Base-by-base conservation (phyloP, 2,329 filamentous ascomycete genomes). In the Phaeosphaeria sp. region DNA sequence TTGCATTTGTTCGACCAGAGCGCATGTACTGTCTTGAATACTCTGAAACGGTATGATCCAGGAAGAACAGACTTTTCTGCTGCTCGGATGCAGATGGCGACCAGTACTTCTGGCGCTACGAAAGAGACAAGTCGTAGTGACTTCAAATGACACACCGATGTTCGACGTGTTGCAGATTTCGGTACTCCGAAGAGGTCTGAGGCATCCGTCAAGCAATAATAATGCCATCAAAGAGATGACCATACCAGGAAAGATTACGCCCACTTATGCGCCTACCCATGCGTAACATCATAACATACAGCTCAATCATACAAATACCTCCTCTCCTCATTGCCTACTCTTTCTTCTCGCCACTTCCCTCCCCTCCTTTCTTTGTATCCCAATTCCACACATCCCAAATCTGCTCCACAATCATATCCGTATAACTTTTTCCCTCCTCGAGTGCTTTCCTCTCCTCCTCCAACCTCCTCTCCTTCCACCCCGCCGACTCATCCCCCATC, bases 301-400 rank as follows among this genome's bases (percentile, higher is more conserved):
- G 27, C 41, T 23, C 36, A 17, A 43, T 17, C 39, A 4, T 52
- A 48, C n/a, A 23, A 33, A 3, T 17, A 42, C 39, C 20, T 15
- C 46, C 46, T 20, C 17, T 48, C 42, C 17, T 22, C 2, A 5
- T 18, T n/a, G 20, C 23, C 53, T 49, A 73, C 41, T 68, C 66
- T 33, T 69, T 73, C 55, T 72, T 71, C 25, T 21, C 42, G 11
- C 62, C 59, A 15, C 60, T 60, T 3, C 64, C 66, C 49, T 65
- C 68, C 58, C 68, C 63, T 53, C 68, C 63, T 39, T 67, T 71
- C 61, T 73, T 75, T 69, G 77, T 75, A 44, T 78, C 78, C 77
- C 78, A 78, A 69, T 76, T 80, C 78, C 77, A 80, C 52, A 81
- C 80, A 46, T 82, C 79, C 79, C 77, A 81, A 53, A 82, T 77